Evolutionary conservation across 352 stramenopile species (phyloP), one percentile per base, ranked within the genome.

Genomic region (Phytopythium litorale): DNA sequence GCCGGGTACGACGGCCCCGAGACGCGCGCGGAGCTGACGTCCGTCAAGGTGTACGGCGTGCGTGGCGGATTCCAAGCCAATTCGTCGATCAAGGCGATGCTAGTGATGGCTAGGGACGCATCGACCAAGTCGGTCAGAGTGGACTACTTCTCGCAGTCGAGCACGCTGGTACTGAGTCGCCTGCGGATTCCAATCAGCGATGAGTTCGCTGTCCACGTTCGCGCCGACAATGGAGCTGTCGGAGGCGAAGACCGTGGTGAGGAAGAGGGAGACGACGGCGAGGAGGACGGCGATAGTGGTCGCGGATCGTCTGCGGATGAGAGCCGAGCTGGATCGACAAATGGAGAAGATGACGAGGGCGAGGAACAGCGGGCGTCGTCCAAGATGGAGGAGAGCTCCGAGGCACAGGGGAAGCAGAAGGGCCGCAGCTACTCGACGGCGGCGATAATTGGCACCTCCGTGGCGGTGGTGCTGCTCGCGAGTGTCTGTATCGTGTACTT

Each of bases 1-100:
- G 65, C 78, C 21, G 81, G 81, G 7, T 92, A 92, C 33, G 66
- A 80, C 43, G 84, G 84, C 2, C 84, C 84, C 0, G 84, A 92
- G 63, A 90, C 88, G 75, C 67, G 88, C 6, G 69, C 75, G 0
- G 70, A 84, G 32, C 30, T 92, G 1, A 58, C 52, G 0, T 71
- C 82, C 56, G 71, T 92, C 54, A 70, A 78, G 8, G 65, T 92
- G 11, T 90, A 83, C 54, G 84, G 84, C 15, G 63, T 92, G 8
- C 60, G 65, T 21, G 76, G 73, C 4, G 38, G 30, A 0, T 90
- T 92, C 56, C 46, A 60, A 12, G 74, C 72, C 1, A 92, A 92
- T 50, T 89, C 81, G 30, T 87, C 81, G 6, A 65, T 92, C 21
- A 55, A 68, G 0, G 62, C 73, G 7, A 77, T 56, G 7, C 56